Evolutionary conservation across 2,329 filamentous ascomycete species (phyloP).

Genomic region (Ceratocystis colombiana): DNA sequence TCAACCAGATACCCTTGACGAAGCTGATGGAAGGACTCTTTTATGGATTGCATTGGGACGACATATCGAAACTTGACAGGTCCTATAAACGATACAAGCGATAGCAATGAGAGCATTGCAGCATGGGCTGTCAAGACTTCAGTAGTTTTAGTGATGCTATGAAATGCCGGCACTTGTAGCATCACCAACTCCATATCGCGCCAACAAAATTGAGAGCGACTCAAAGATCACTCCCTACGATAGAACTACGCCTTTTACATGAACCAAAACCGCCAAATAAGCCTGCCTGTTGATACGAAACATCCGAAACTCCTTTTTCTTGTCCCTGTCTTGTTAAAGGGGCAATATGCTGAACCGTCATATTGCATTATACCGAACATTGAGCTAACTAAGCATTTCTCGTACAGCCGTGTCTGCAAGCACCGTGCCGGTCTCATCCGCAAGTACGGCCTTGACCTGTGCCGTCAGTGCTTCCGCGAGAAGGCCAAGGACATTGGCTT

Average conservation of each 20-base stretch:
- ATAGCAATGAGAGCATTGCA: no score
- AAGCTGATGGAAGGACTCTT: no score
- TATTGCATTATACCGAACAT: not conserved
- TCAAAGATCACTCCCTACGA: not conserved
- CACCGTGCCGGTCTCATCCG: slow-evolving; percentile 98
- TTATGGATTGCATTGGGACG: no score
- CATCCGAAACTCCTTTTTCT: slow-evolving; percentile 49
- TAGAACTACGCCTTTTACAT: not conserved
- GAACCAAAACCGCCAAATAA: not conserved
- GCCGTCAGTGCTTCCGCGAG: slow-evolving; percentile 70
- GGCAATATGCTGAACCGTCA: not conserved
- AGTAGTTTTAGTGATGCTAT: no score
- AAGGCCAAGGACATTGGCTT: slow-evolving; percentile 64
- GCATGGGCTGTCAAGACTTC: no score
- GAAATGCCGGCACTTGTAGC: no score
- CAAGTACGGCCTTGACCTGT: slow-evolving; percentile 95
- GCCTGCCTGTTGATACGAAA: not conserved
- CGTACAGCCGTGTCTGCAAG: slow-evolving; percentile 57
- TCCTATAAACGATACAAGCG: no score
- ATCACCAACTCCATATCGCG: not conserved
- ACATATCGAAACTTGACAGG: no score
- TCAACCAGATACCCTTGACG: no score
- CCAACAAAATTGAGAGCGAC: not conserved
- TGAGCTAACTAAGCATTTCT: slow-evolving; percentile 21
- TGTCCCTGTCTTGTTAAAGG: not conserved